phyloP scores from a whole-genome alignment of 495 filamentous ascomycete genomes.

The Trypethelium eluteriae region DNA sequence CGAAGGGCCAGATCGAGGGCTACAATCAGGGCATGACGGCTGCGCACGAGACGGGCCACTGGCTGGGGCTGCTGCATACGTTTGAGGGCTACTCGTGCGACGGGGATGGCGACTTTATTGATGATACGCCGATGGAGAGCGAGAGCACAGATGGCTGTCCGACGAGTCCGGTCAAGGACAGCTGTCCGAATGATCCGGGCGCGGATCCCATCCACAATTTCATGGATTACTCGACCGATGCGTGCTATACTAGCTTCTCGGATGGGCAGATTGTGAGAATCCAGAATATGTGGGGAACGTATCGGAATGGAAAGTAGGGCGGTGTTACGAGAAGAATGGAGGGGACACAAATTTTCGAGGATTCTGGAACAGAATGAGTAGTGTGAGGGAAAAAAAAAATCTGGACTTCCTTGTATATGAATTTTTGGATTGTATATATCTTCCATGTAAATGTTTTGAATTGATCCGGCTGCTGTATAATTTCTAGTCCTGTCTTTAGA shows the following conservation, averaged over 20 bases:
- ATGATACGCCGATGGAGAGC: conserved; percentile 52
- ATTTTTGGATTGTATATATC: not conserved
- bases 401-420: not conserved
- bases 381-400: not conserved
- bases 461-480: not conserved
- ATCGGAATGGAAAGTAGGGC: conserved; percentile 27
- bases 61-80: conserved; percentile 57
- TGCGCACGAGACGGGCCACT: conserved; percentile 61
- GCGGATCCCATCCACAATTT: conserved; percentile 56
- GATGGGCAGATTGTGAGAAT: conserved; percentile 29
- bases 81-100: conserved; percentile 55
- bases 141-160: conserved; percentile 54
- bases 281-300: conserved; percentile 31
- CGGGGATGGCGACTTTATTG: conserved; percentile 48
- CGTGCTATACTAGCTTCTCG: conserved; percentile 35
- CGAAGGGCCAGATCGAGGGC: conserved; percentile 43
- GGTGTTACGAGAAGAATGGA: not conserved
- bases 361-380: not conserved
- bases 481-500: not conserved
- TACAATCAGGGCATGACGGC: conserved; percentile 55
- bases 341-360: not conserved
- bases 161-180: conserved; percentile 40
- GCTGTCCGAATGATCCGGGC: conserved; percentile 43
- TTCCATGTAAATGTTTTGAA: conserved; percentile 4
- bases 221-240: conserved; percentile 58